These are phyloP conservation scores for Scleromitrula shiraiana DNA, from an alignment of 2,329 filamentous ascomycete genomes.

Conservation along the genomic window DNA sequence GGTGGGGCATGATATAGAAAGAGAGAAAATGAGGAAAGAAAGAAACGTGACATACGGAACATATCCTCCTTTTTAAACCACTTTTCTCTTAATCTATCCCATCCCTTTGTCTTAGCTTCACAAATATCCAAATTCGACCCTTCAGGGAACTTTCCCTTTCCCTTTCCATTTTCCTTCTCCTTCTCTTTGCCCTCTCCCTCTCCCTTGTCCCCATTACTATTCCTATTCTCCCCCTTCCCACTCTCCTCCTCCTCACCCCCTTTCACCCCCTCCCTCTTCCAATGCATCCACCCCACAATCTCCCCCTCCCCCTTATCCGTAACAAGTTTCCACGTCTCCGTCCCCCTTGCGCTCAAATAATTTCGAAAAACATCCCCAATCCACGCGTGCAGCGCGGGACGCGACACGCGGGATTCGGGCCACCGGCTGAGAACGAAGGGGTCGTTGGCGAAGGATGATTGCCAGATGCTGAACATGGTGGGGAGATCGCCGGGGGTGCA, in stretches of 20 bases:
- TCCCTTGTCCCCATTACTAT: background rate
- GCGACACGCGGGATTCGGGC: constrained; percentile 8
- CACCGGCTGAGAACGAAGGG: constrained; percentile 26
- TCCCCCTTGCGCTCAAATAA: constrained; percentile 25
- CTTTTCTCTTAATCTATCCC: constrained; percentile 25
- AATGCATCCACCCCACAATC: constrained; percentile 29
- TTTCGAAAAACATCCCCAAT: constrained; percentile 23
- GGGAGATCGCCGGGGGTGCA: constrained; percentile 27
- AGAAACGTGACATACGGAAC: constrained; percentile 27
- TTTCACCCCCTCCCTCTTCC: constrained; percentile 9
- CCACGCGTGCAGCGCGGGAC: constrained; percentile 22
- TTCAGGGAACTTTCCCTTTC: constrained; percentile 22
- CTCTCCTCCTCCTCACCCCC: background rate
- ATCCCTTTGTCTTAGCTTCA: constrained; percentile 26
- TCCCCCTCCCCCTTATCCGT: constrained; percentile 24
- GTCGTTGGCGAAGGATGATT: constrained; percentile 22
- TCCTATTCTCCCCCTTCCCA: background rate
- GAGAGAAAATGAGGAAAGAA: background rate
- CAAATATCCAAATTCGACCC: constrained; percentile 28
- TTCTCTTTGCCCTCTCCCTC: background rate
- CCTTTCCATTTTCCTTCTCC: background rate
- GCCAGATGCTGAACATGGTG: constrained; percentile 27
- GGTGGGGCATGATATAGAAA: background rate
- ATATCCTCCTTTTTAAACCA: constrained; percentile 28
- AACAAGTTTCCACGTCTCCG: constrained; percentile 30